Base-by-base conservation (phyloP, 2,329 filamentous ascomycete genomes). In the Pezicula carpinea region DNA sequence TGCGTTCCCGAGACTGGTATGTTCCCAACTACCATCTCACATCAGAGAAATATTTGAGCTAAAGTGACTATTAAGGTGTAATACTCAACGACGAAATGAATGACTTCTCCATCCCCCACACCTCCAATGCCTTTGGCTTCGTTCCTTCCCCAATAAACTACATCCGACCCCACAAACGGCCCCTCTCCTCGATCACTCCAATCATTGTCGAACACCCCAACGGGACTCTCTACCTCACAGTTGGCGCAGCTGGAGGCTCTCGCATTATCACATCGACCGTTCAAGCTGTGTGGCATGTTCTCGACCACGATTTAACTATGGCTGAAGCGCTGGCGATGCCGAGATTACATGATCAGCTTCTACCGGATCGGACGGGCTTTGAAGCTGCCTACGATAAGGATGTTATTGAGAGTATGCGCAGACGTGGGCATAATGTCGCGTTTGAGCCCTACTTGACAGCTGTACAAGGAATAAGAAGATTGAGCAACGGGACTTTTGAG, bases 81-180 rank as follows among this genome's bases (percentile, higher is more conserved):
- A 57, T 63, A 35, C 49, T 55, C 21, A 85, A 83, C 66, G 74
- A 82, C 64, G 76, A 85, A 66, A 80, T 80, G 75, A 77, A 83
- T 71, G 89, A 95, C 69, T 96, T 96, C 71, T 89, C 84, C 41
- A 90, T 95, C 58, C 91, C 92, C 0, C 80, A 80, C 44, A 70
- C 76, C 2, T 76, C 74, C 48, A 96, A 96, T 64, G 81, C 83
- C 21, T 97, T 96, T 63, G 90, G 89, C 44, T 96, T 89, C 69
- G 78, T 84, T 38, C 90, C 92, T 2, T 84, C 81, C 1, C 79
- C 82, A 4, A 77, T 83, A 38, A 96, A 97, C 73, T 96, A 82
- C 64, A 82, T 96, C 64, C 77, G 82, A 5, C 82, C 89, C 0
- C 76, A 80, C 40, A 96, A 96, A 67, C 80, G 92, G 0, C 89